Conservation (phyloP, 202 grass and related monocot species). For the Eragrostis tef region DNA sequence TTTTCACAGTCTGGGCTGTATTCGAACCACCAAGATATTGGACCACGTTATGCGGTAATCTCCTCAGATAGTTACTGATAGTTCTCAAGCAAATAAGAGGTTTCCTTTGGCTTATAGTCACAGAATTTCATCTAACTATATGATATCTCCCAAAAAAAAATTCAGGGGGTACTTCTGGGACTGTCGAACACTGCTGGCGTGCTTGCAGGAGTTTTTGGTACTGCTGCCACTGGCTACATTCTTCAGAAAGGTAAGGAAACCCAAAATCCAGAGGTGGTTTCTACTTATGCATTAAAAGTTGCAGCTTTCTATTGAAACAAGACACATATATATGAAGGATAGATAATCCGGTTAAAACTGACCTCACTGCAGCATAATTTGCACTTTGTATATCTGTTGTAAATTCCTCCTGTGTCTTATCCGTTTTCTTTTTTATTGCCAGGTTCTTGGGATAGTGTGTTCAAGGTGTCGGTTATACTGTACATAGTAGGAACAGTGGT, state of each 20-base stretch:
- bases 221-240: constrained; percentile 91
- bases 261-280: background rate
- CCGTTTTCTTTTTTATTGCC: constrained; percentile 20
- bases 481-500: constrained; percentile 92
- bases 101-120: constrained; percentile 12
- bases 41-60: constrained; percentile 88
- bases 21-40: constrained; percentile 98
- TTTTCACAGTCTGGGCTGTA: constrained; percentile 95
- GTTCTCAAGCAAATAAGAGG: constrained; percentile 7
- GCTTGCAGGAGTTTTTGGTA: constrained; percentile 97
- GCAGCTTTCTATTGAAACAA: constrained; percentile 6
- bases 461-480: constrained; percentile 79
- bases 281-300: constrained; percentile 13
- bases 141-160: constrained; percentile 20
- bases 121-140: constrained; percentile 28
- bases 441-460: constrained; percentile 98
- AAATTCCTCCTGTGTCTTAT: constrained; percentile 4
- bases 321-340: background rate
- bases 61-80: constrained; percentile 27
- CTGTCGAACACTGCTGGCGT: constrained; percentile 96
- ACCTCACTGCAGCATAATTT: background rate
- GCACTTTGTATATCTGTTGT: background rate
- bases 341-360: background rate
- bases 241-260: constrained; percentile 72
- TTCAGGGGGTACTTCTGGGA: constrained; percentile 88